A percentile compares a stretch with the other conserved stretches of the same genome.
phyloP scores from a whole-genome alignment of 148 eudicot genomes.

The Diospyros lotus region DNA sequence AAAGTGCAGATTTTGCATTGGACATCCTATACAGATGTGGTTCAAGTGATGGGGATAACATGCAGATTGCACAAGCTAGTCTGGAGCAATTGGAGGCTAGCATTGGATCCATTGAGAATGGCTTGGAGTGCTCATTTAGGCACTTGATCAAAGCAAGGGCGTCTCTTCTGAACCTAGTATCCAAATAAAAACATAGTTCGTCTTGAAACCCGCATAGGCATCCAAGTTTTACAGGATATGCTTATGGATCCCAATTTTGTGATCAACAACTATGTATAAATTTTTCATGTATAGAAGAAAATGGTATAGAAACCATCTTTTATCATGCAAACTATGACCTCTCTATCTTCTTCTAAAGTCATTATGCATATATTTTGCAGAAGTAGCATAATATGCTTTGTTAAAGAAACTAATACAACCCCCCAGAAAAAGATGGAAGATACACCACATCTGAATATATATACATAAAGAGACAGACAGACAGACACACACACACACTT shows the following conservation, averaged over 20 bases:
- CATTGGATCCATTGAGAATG: slow-evolving; percentile 35
- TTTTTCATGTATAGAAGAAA: too few relatives aligned
- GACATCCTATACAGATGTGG: not conserved
- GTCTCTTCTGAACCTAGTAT: slow-evolving; percentile 45
- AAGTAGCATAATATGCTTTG: too few relatives aligned
- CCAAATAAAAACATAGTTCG: slow-evolving; percentile 9
- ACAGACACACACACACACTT: too few relatives aligned
- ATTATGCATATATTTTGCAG: too few relatives aligned
- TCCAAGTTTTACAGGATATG: slow-evolving; percentile 18
- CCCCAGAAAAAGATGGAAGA: too few relatives aligned
- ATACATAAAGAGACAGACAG: too few relatives aligned
- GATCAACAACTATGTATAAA: too few relatives aligned
- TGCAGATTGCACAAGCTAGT: slow-evolving; percentile 22
- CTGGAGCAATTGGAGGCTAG: slow-evolving; percentile 32
- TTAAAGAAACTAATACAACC: too few relatives aligned
- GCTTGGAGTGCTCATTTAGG: slow-evolving; percentile 42
- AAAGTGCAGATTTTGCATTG: slow-evolving; percentile 23
- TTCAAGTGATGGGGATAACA: slow-evolving; percentile 13
- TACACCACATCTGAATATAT: too few relatives aligned
- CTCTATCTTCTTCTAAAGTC: too few relatives aligned
- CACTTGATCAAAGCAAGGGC: slow-evolving; percentile 38
- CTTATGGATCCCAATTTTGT: not conserved
- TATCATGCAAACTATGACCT: too few relatives aligned
- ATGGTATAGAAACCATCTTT: too few relatives aligned
- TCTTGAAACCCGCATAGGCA: not conserved